Evolutionary conservation across 2,329 filamentous ascomycete genomes (phyloP).

Genomic region (Fusarium buxicola): DNA sequence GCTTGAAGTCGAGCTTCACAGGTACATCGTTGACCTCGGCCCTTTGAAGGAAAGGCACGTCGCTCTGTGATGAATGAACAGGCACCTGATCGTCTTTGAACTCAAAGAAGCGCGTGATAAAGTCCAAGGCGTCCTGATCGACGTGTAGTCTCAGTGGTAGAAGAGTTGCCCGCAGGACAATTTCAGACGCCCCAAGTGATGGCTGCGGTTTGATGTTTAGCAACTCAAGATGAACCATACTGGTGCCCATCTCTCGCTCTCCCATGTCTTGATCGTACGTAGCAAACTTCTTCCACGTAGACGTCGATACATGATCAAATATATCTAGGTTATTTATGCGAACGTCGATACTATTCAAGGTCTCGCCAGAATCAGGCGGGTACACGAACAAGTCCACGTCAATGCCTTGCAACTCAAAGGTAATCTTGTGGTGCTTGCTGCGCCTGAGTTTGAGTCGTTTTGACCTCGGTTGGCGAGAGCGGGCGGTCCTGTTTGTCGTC

Average conservation of each 20-base stretch:
- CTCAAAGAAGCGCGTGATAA: slow-evolving; percentile 96
- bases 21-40: slow-evolving; percentile 87
- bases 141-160: slow-evolving; percentile 92
- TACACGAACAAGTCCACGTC: slow-evolving; percentile 86
- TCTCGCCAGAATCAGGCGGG: slow-evolving; percentile 80
- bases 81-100: slow-evolving; percentile 84
- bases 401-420: slow-evolving; percentile 89
- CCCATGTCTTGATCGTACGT: slow-evolving; percentile 91
- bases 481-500: slow-evolving; percentile 63
- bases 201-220: slow-evolving; percentile 88
- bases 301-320: slow-evolving; percentile 93
- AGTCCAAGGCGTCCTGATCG: slow-evolving; percentile 96
- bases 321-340: slow-evolving; percentile 86
- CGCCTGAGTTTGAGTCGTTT: slow-evolving; percentile 80
- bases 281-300: slow-evolving; percentile 98
- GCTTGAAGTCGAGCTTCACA: slow-evolving; percentile 93
- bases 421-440: slow-evolving; percentile 93
- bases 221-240: slow-evolving; percentile 91
- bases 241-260: slow-evolving; percentile 85
- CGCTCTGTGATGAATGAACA: slow-evolving; percentile 69
- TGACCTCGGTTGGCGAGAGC: slow-evolving; percentile 57
- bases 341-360: slow-evolving; percentile 87
- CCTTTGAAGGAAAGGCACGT: slow-evolving; percentile 88
- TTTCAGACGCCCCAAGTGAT: slow-evolving; percentile 87
- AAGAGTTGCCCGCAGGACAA: slow-evolving; percentile 82